These are phyloP conservation scores for Pichia kudriavzevii DNA, from an alignment of 1,139 yeast species.

Conservation along the genomic window DNA sequence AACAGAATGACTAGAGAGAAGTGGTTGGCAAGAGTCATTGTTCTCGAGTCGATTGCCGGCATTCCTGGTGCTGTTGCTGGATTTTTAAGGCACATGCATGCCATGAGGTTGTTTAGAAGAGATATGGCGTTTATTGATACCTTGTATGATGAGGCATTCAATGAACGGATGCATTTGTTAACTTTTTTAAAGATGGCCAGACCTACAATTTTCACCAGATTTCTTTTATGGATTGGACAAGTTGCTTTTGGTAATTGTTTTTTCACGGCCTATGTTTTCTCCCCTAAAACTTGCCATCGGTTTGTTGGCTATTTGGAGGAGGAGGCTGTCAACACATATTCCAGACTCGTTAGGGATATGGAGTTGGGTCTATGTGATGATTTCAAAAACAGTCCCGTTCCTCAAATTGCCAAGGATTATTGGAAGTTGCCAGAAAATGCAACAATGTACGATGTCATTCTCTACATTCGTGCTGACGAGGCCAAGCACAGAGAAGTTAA, in stretches of 20 bases:
- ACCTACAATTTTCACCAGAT: slow-evolving; percentile 54
- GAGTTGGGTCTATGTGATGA: slow-evolving; percentile 45
- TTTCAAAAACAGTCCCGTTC: slow-evolving; percentile 39
- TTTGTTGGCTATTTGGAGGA: slow-evolving; percentile 77
- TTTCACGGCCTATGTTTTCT: slow-evolving; percentile 51
- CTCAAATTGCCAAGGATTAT: slow-evolving; percentile 54
- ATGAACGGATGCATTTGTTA: slow-evolving; percentile 70
- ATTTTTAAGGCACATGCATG: slow-evolving; percentile 57
- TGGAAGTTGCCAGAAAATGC: slow-evolving; percentile 51
- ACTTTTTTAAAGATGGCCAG: slow-evolving; percentile 61
- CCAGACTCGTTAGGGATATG: slow-evolving; percentile 51
- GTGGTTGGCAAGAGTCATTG: slow-evolving; percentile 64
- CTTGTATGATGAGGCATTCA: slow-evolving; percentile 67
- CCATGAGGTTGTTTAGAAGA: slow-evolving; percentile 51
- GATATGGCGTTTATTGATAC: slow-evolving; percentile 78
- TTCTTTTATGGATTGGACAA: slow-evolving; percentile 56
- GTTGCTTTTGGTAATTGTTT: slow-evolving; percentile 65
- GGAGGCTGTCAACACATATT: slow-evolving; percentile 68
- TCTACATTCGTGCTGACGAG: slow-evolving; percentile 57
- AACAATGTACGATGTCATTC: slow-evolving; percentile 52
- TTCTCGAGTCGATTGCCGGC: slow-evolving; percentile 69
- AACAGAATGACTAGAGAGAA: slow-evolving; percentile 53
- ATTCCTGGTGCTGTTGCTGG: slow-evolving; percentile 78
- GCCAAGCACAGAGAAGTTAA: slow-evolving; percentile 73
- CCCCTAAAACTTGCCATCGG: slow-evolving; percentile 64